Evolutionary conservation across 164 flowering plant genomes (phyloP).

Genomic region (Sedum album): DNA sequence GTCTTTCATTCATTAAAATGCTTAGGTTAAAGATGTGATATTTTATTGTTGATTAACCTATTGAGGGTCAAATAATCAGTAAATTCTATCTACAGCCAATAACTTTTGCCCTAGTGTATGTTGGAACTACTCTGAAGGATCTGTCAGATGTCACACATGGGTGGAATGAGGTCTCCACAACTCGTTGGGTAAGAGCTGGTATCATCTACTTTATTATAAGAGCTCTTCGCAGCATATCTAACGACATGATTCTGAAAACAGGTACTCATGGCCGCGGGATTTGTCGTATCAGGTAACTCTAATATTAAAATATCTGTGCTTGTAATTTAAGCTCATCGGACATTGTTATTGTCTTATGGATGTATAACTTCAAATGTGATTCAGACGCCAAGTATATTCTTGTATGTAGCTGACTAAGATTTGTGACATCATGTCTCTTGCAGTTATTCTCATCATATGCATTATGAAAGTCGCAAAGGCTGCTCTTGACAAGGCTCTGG

Average conservation of each 20-base stretch:
- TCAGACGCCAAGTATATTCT: neutral
- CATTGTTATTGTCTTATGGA: neutral
- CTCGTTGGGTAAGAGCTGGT: slow-evolving; percentile 65
- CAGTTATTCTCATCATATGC: slow-evolving; percentile 56
- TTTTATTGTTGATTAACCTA: neutral
- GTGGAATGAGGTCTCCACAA: slow-evolving; percentile 67
- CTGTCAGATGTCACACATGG: slow-evolving; percentile 97
- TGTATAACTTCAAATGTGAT: neutral
- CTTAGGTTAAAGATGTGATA: neutral
- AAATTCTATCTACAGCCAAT: slow-evolving; percentile 53
- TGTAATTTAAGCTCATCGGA: too few relatives aligned
- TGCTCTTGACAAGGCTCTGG: slow-evolving; percentile 82
- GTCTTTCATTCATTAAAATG: neutral
- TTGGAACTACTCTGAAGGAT: slow-evolving; percentile 95
- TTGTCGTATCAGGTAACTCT: slow-evolving; percentile 34
- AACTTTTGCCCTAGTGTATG: slow-evolving; percentile 76
- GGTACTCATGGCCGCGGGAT: slow-evolving; percentile 26
- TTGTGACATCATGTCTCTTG: slow-evolving; percentile 8
- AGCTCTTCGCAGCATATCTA: neutral
- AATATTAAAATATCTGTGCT: neutral
- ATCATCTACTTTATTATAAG: neutral
- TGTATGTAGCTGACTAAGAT: neutral
- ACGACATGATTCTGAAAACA: slow-evolving; percentile 17
- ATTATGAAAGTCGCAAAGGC: slow-evolving; percentile 74
- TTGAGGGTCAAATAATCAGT: neutral